Conservation (phyloP, 345 rosid species). For the Eutrema japonicum region DNA sequence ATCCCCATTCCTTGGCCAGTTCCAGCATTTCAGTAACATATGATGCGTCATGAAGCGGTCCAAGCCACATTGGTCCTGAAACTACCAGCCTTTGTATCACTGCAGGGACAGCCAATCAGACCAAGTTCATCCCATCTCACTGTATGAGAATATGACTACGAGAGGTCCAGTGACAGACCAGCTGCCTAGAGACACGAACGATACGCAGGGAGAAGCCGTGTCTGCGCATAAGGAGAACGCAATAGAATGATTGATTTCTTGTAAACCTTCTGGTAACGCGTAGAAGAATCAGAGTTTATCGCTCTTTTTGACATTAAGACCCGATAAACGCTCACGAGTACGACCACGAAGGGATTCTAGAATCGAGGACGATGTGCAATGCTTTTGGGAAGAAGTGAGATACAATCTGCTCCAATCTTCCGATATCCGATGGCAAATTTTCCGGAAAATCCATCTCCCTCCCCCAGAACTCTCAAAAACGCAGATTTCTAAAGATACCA, state of each 20-base stretch:
- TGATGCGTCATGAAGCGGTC: too few relatives aligned
- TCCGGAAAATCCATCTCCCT: slow-evolving; percentile 51
- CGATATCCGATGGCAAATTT: slow-evolving; percentile 46
- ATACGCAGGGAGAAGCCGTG: slow-evolving; percentile 84
- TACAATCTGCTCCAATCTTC: slow-evolving; percentile 72
- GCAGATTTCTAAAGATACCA: slow-evolving; percentile 4
- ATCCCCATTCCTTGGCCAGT: too few relatives aligned
- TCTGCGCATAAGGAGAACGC: slow-evolving; percentile 70
- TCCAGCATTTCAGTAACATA: too few relatives aligned
- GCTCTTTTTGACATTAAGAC: slow-evolving; percentile 59
- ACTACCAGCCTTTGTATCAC: too few relatives aligned
- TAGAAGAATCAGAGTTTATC: slow-evolving; percentile 63
- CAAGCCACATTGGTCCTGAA: too few relatives aligned
- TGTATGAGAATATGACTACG: too few relatives aligned
- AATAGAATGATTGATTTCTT: slow-evolving; percentile 76
- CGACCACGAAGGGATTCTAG: slow-evolving; percentile 75
- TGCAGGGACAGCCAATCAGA: too few relatives aligned
- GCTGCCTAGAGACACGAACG: slow-evolving; percentile 69
- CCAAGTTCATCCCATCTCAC: too few relatives aligned
- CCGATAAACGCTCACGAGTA: slow-evolving; percentile 42
- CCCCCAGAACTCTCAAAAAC: neutral
- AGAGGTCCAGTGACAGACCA: too few relatives aligned
- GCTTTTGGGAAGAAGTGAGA: slow-evolving; percentile 78
- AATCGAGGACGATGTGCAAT: slow-evolving; percentile 72
- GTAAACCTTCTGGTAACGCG: slow-evolving; percentile 73